Evolutionary conservation across 495 filamentous ascomycete species (phyloP), one percentile per base, ranked within the genome.

Genomic region (Tuber magnatum): DNA sequence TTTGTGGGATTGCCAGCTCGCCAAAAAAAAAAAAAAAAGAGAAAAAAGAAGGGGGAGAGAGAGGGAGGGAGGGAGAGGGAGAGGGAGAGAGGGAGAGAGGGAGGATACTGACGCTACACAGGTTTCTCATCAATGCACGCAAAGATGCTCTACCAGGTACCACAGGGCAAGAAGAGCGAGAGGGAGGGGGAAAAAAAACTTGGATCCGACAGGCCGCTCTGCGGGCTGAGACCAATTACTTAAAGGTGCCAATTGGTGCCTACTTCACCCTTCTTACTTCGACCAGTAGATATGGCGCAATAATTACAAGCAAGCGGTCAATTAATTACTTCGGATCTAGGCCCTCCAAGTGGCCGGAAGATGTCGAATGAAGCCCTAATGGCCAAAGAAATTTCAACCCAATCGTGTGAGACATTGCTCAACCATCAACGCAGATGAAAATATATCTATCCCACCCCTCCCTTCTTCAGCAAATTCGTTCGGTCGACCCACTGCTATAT

Each of bases 321-420:
- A 65, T 65, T 65, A 65, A 65, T 65, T 65, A 65, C n/a, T 65
- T 65, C 28, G 56, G 28, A 65, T 65, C 56, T 65, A 35, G 56
- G 28, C 56, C 28, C 32, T 65, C 35, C 35, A 18, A 28, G 10
- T 65, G 28, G 56, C 28, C 56, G 56, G 56, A 65, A 65, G 56
- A 65, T 65, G 28, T 35, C 56, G 28, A 65, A 35, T 16, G 28
- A 20, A 65, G 56, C 56, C 56, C 56, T 35, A 65, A 65, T 65
- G 56, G 56, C 56, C 56, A 65, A 65, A 65, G 56, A 35, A 35
- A 65, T 65, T 65, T 35, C 56, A 16, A 35, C 28, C 56, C 56
- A 65, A 65, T 65, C 56, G 35, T 14, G 32, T 65, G 3, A 6
- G 56, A 20, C 56, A 35, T 18, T 65, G 56, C 14, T 65, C 28